Evolutionary conservation across 495 filamentous ascomycete species (phyloP).

Genomic region (Hypoxylon trugodes): DNA sequence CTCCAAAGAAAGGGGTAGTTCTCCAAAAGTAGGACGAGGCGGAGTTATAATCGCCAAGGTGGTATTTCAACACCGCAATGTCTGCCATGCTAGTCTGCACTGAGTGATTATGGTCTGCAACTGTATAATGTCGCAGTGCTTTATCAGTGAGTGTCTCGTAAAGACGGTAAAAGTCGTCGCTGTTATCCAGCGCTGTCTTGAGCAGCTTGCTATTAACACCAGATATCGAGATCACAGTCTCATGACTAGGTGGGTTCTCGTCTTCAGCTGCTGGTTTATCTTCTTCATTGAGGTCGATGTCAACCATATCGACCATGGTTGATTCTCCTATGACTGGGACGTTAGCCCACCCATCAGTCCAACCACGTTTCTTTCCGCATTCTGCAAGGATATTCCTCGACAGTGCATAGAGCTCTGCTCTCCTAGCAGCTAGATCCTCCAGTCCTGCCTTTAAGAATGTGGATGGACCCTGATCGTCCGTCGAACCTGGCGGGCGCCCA

Average conservation of each 20-base stretch:
- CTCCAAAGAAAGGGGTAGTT: conserved; percentile 84
- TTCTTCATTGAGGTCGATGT: conserved; percentile 60
- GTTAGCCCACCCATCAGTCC: conserved; percentile 79
- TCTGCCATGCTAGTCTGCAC: conserved; percentile 82
- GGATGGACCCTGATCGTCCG: conserved; percentile 44
- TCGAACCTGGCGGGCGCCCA: conserved; percentile 33
- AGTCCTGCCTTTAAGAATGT: conserved; percentile 70
- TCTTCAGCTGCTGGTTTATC: conserved; percentile 17
- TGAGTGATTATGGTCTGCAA: conserved; percentile 78
- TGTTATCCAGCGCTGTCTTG: conserved; percentile 57
- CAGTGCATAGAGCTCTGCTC: conserved; percentile 83
- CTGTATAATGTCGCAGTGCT: conserved; percentile 74
- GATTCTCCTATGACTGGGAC: conserved; percentile 65
- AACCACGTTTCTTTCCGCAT: conserved; percentile 75
- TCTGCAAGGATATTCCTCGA: conserved; percentile 80
- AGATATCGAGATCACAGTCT: conserved; percentile 38
- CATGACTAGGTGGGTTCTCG: conserved; percentile 18
- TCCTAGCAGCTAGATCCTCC: conserved; percentile 81
- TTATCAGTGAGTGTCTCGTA: conserved; percentile 78
- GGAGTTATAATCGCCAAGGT: conserved; percentile 72
- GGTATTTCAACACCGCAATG: conserved; percentile 82
- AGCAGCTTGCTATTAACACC: conserved; percentile 63
- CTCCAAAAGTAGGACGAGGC: conserved; percentile 83
- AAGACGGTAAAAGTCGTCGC: conserved; percentile 64
- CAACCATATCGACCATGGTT: conserved; percentile 60